Evolutionary conservation across 495 filamentous ascomycete species (phyloP), one percentile per base, ranked within the genome.

Genomic region (Penicillium psychrofluorescens): DNA sequence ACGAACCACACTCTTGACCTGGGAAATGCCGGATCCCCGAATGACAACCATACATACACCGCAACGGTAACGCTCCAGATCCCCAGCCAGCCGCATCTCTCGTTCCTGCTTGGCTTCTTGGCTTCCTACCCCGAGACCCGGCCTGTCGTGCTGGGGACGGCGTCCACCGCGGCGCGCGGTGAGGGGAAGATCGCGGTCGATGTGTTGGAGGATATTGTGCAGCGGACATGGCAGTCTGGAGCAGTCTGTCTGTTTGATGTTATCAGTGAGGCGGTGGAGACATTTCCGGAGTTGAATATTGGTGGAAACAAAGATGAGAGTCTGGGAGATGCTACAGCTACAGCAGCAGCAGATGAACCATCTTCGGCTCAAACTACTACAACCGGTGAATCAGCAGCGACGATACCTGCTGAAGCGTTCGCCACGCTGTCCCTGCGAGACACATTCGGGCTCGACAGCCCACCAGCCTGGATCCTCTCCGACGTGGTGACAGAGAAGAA

Each of bases 221-320:
- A 68, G 2, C 70, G 74, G 28, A 74, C 84, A 9, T 92, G 80
- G 60, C 68, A 76, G 43, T 76, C 79, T 2, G 89, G 92, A 0
- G 74, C 80, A 37, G 88, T 95, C 6, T 96, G 90, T 56, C 65
- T 98, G 2, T 98, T 88, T 48, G 90, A 95, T 45, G 72, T 92
- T 2, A 76, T 95, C 34, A 88, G 89, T 35, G 70, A 72, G 42
- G 70, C 68, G 0, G 61, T 56, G 12, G 64, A 68, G 30, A 55
- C 55, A 7, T 68, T 76, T 8, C 59, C 73, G 37, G 67, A 75
- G 38, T 55, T 80, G 52, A 70, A 66, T 38, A 67, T 72, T 27
- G 67, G 64, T 7, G 60, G 56, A 31, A 49, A 31, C 22, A 42
- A 55, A 28, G 40, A 44, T 7, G 47, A 44, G 32, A 34, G 36